Evolutionary conservation across 345 rosid species (phyloP).

Genomic region (Eucalyptus marginata): DNA sequence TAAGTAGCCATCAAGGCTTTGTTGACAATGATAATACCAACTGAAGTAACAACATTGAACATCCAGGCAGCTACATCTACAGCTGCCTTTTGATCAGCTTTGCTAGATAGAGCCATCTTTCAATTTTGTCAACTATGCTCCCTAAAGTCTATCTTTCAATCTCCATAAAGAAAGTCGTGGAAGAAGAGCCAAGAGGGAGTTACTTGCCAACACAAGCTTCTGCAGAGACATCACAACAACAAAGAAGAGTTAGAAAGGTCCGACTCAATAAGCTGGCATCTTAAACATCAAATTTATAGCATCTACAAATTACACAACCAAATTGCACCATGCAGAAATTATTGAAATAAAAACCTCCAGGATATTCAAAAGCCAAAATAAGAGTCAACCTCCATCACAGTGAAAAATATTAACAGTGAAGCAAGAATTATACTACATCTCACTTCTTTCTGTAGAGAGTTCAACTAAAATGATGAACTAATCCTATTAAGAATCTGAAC

Average conservation of each 20-base stretch:
- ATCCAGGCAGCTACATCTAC: conserved; percentile 95
- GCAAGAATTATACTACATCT: background rate
- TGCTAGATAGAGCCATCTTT: conserved; percentile 63
- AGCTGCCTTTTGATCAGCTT: conserved; percentile 75
- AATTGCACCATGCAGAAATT: background rate
- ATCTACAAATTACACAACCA: background rate
- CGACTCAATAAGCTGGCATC: background rate
- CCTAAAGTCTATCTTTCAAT: background rate
- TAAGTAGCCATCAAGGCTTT: conserved; percentile 96
- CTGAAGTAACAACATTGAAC: conserved; percentile 98
- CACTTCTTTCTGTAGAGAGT: background rate
- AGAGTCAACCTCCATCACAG: background rate
- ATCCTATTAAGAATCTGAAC: background rate
- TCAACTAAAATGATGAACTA: background rate
- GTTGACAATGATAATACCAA: conserved; percentile 91
- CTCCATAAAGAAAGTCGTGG: background rate
- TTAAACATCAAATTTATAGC: background rate
- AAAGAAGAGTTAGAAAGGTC: background rate
- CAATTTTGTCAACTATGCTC: background rate
- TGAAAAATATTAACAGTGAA: background rate
- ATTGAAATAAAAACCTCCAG: background rate
- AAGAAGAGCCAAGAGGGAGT: background rate
- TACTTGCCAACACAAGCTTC: background rate
- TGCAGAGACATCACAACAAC: background rate
- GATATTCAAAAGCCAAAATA: background rate